Base-by-base conservation (phyloP, 139 green algal genomes). In the Chlorella sp. region DNA sequence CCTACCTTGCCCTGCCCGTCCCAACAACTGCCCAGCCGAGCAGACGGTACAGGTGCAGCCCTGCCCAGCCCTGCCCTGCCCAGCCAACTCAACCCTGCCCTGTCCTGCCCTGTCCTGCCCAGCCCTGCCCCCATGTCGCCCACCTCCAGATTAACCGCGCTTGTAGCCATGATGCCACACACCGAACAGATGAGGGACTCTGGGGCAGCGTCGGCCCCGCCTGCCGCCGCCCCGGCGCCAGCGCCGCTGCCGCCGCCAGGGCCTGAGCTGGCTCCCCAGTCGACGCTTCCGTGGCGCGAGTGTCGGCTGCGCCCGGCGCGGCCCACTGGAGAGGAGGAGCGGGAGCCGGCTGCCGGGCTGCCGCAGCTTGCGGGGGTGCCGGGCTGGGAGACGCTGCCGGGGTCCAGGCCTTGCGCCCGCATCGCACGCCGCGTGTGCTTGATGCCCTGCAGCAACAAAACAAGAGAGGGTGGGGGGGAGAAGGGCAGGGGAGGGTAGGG, bases 131-230 rank as follows among this genome's bases (percentile, higher is more conserved):
- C n/a, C n/a, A n/a, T n/a, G n/a, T n/a, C n/a, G n/a, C 86, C 15
- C 86, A 90, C 90, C 90, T 93, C 80, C 79, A 94, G 60, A 81
- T 95, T 94, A 42, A 91, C 88, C 30, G 92, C 79, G 37, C 89
- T 93, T n/a, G 93, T 95, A 34, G 93, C 90, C 37, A 92, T 89
- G 75, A 95, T 93, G 81, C 93, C 93, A 83, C 93, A 95, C 32
- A 91, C 91, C 1, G 88, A 89, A 89, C 93, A 95, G 32, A 92
- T 89, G 14, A 91, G 86, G 16, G 77, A 86, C 87, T 86, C 87
- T 15, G 61, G 37, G 14, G 66, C 40, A 12, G 71, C 14, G 36
- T 82, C 83, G 11, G 34, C 36, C 3, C 48, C 82, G 36, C 12
- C 78, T 32, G 40, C 37, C 0, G 18, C 2, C 22, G 34, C 53